These are phyloP conservation scores for Pisolithus orientalis DNA, from an alignment of 768 basidiomycete species.

Conservation along the genomic window DNA sequence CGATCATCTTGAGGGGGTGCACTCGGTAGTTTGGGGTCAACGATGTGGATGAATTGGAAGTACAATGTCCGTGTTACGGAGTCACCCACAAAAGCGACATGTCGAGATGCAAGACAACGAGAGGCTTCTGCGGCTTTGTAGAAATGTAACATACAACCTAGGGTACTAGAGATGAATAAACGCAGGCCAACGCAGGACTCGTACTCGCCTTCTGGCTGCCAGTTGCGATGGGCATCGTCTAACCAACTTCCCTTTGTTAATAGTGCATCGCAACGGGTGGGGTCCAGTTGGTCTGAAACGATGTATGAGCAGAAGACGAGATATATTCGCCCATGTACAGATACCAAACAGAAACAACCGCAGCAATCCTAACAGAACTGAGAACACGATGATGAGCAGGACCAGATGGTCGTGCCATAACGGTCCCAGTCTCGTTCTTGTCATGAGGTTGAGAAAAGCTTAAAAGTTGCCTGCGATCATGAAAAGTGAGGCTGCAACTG, in stretches of 20 bases:
- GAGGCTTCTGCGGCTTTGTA: conserved; percentile 52
- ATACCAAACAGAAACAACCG: conserved; percentile 41
- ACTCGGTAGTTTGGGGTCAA: conserved; percentile 53
- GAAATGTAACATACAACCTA: conserved; percentile 75
- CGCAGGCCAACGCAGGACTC: conserved; percentile 17
- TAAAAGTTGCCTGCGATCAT: no score
- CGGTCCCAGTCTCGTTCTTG: conserved; percentile 32
- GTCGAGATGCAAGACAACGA: conserved; percentile 50
- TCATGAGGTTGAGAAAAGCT: conserved; percentile 12
- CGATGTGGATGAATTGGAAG: conserved; percentile 59
- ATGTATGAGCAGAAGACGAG: no score
- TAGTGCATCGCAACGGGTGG: conserved; percentile 65
- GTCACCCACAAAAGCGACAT: conserved; percentile 77
- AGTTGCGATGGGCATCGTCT: conserved; percentile 57
- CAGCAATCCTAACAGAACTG: conserved; percentile 38
- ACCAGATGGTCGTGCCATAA: conserved; percentile 48
- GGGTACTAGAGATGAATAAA: conserved; percentile 7
- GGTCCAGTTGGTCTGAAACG: conserved; percentile 60
- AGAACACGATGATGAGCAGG: conserved; percentile 31
- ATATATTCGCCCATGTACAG: conserved; percentile 8
- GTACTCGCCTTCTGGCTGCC: conserved; percentile 75
- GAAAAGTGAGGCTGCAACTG: no score
- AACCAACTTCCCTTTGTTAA: conserved; percentile 75
- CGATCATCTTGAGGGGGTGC: conserved; percentile 47
- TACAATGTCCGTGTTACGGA: conserved; percentile 77